Evolutionary conservation across 345 rosid genomes (phyloP).

Genomic region (Turritis glabra): DNA sequence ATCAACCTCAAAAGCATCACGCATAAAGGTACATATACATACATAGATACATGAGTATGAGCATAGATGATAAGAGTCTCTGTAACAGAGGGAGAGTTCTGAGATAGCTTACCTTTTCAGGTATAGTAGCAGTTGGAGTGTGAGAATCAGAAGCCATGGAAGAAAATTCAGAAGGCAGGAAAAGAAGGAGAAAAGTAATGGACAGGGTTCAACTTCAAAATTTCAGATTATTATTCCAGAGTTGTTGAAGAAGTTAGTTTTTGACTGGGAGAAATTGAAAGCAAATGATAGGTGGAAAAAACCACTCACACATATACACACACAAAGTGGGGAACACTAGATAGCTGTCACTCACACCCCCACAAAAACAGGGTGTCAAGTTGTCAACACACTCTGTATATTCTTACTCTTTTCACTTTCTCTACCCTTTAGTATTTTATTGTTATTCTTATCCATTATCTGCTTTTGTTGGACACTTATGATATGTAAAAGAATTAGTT

Average conservation of each 20-base stretch:
- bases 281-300: slow-evolving; percentile 25
- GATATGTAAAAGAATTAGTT: neutral
- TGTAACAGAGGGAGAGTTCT: neutral
- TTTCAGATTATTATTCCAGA: slow-evolving; percentile 12
- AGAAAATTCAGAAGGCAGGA: slow-evolving; percentile 23
- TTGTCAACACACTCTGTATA: slow-evolving; percentile 42
- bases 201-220: slow-evolving; percentile 32
- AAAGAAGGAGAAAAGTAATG: slow-evolving; percentile 31
- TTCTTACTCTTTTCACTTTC: slow-evolving; percentile 35
- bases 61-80: slow-evolving; percentile 13
- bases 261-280: slow-evolving; percentile 27
- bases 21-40: neutral
- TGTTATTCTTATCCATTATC: slow-evolving; percentile 35
- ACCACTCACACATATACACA: slow-evolving; percentile 32
- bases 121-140: slow-evolving; percentile 16
- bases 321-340: slow-evolving; percentile 39
- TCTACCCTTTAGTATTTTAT: slow-evolving; percentile 13
- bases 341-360: slow-evolving; percentile 38
- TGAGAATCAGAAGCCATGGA: slow-evolving; percentile 43
- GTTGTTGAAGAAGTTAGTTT: slow-evolving; percentile 25
- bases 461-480: slow-evolving; percentile 6
- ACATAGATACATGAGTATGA: neutral
- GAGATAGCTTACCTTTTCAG: slow-evolving; percentile 31
- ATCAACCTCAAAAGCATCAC: slow-evolving; percentile 6
- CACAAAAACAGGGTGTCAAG: slow-evolving; percentile 38